Evolutionary conservation across 179 eudicot genomes (phyloP), one percentile per base, ranked within the genome.

Genomic region (Patellifolia procumbens): DNA sequence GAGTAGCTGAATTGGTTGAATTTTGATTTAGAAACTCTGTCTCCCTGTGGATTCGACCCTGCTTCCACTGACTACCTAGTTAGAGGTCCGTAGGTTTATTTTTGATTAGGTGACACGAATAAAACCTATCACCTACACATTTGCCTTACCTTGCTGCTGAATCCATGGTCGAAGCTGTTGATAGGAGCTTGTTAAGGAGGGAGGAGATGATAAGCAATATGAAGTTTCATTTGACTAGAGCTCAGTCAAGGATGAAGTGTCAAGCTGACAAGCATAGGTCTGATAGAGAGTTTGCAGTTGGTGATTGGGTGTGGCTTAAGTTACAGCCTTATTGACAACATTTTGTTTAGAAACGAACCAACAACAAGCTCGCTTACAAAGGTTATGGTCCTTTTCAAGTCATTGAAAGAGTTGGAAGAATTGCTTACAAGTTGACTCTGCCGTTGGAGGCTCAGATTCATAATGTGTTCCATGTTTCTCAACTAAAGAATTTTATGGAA

Each of bases 191-290:
- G 55, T 2, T 6, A 51, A 51, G 55, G 20, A 68, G 53, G n/a
- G 72, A 68, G 8, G 55, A 22, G 15, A 19, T 11, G 48, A 22
- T 68, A 8, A 1, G 16, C 5, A 43, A 7, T 12, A 2, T 68
- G 19, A 68, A 20, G 5, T 64, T 64, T 20, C 68, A 64, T 5
- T 17, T 64, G 24, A 3, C n/a, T 13, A 32, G 68, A 17, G 68
- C 43, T 32, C 45, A 64, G 26, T 2, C 19, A 4, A 64, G 68
- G 17, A 35, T 64, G 68, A 64, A 64, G 22, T 7, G 2, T 32
- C 68, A 64, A 64, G 20, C 7, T 32, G 68, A 32, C 43, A 64
- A 64, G 45, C 42, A 64, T 31, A 64, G 68, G 8, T 32, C n/a
- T 32, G 68, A 64, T 16, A 64, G 22, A 20, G 19, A 11, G 17